Base-by-base conservation (phyloP, 169 alveolate genomes). In the Plasmodium adleri region DNA sequence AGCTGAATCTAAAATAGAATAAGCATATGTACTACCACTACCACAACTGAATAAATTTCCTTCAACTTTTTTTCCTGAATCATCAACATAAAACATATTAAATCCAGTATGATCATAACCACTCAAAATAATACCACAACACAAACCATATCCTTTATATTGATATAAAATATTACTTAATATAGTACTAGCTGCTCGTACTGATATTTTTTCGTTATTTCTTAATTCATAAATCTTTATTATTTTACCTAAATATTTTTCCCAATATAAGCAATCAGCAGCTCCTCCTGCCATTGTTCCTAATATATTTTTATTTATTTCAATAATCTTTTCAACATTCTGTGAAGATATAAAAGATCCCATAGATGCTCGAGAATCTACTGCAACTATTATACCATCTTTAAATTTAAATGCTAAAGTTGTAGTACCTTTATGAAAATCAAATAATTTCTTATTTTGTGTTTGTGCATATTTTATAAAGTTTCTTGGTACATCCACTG, bases 261-360 rank as follows among this genome's bases (percentile, higher is more conserved):
- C 99, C 99, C 99, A 99, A 96, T 96, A 98, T 75, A 96, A 94
- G 92, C 99, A 98, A 94, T 99, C 99, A 20, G 99, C 99, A 5
- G 99, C 99, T 47, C 99, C 99, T 56, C 99, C 99, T 15, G 99
- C 99, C 99, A 99, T 98, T 6, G 99, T 99, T 50, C 98, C 99
- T 72, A 98, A 94, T 50, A 99, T 94, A 93, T 96, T 96, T 39
- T 97, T 98, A 94, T 98, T 98, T 88, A 99, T 98, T 93, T 98
- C 99, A 72, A 98, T 97, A 72, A 98, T 98, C 93, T 99, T 98
- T 76, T 97, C 94, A 32, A 98, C 99, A 76, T 97, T 95, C 92
- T 97, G 98, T 56, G 99, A 96, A 80, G 99, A 97, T 43, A 98
- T 97, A 93, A 96, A 97, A 60, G 98, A 95, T 20, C 99, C 99